A percentile compares a stretch with the other conserved stretches of the same genome.
These are phyloP conservation scores for Ustilago shanxiensis DNA, from an alignment of 1,284 basidiomycete species.

Conservation along the genomic window DNA sequence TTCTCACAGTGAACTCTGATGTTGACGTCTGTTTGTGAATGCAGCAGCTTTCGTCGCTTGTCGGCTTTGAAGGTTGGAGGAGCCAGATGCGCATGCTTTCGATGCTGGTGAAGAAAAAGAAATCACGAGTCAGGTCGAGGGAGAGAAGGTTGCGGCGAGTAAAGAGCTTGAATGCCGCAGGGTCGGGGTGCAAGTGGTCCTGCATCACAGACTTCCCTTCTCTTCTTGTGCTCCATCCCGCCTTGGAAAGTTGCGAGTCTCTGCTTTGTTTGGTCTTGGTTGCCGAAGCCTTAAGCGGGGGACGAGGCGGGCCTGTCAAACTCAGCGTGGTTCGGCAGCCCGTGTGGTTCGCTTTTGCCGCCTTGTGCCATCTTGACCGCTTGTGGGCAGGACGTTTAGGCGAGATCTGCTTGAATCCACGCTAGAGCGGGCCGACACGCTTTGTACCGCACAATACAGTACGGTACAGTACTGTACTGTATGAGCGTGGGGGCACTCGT, in stretches of 20 bases:
- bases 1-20: neutral
- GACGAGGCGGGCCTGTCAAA: too few species aligned
- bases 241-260: neutral
- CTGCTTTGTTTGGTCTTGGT: constrained; percentile 18
- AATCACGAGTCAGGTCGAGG: neutral
- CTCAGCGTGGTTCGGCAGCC: neutral
- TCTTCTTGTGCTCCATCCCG: too few species aligned
- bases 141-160: neutral
- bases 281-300: neutral
- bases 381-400: too few species aligned
- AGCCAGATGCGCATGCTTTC: too few species aligned
- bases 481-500: too few species aligned
- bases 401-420: too few species aligned
- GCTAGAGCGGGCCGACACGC: too few species aligned
- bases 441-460: too few species aligned
- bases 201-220: neutral
- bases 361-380: too few species aligned
- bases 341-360: neutral
- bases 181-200: too few species aligned
- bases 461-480: too few species aligned
- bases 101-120: neutral
- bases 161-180: neutral
- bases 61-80: neutral
- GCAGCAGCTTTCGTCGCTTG: neutral
- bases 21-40: neutral